Evolutionary conservation across 768 basidiomycete genomes (phyloP).

Genomic region (Boletus reticulatus): DNA sequence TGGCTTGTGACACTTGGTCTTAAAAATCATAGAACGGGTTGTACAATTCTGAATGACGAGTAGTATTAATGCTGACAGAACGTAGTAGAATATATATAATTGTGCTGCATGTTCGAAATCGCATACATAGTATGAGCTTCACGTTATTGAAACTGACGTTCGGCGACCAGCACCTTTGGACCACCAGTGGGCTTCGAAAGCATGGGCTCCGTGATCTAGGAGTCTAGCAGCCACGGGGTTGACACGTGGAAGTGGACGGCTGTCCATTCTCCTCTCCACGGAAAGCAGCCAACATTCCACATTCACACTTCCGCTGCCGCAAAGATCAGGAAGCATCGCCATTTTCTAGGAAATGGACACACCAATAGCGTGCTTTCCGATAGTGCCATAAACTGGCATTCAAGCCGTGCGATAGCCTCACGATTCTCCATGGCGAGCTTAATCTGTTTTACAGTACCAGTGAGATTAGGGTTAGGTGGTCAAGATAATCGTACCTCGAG

Average conservation of each 20-base stretch:
- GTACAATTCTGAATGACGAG: not conserved
- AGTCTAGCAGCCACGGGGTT: not conserved
- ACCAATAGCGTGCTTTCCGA: not conserved
- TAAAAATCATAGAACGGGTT: not conserved
- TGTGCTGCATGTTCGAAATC: not conserved
- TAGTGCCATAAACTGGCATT: constrained; percentile 3
- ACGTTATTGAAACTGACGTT: no score
- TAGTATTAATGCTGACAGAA: not conserved
- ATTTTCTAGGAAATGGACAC: not conserved
- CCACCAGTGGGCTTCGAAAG: not conserved
- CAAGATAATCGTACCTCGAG: not conserved
- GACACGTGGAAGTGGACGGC: not conserved
- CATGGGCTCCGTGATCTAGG: no score
- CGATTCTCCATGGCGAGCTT: not conserved
- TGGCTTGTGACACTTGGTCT: not conserved
- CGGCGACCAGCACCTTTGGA: constrained; percentile 1
- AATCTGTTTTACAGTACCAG: constrained; percentile 2
- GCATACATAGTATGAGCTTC: not conserved
- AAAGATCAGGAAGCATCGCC: not conserved
- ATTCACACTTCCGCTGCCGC: constrained; percentile 9
- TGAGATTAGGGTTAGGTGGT: not conserved
- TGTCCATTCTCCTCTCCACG: not conserved
- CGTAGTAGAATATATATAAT: not conserved
- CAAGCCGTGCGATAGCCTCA: not conserved
- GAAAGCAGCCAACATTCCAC: not conserved